A percentile compares a stretch with the other conserved stretches of the same genome.
Evolutionary conservation across 2,329 filamentous ascomycete species (phyloP).

Genomic region (Penicillium digitatum): DNA sequence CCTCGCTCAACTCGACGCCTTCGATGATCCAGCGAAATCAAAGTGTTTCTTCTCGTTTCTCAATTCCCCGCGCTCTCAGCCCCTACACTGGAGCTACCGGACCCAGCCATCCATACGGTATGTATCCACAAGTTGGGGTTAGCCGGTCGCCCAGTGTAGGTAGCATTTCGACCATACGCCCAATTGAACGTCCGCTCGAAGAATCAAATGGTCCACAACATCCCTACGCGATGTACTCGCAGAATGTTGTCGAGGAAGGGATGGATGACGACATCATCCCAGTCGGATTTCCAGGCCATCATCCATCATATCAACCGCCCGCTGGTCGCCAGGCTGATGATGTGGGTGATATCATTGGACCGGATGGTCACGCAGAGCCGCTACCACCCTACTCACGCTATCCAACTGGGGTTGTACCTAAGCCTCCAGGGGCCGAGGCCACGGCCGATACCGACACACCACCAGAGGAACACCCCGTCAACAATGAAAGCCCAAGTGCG

Average conservation of each 20-base stretch:
- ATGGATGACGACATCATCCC: conserved; percentile 51
- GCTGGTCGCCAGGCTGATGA: conserved; percentile 69
- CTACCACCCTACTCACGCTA: conserved; percentile 88
- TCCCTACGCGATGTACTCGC: conserved; percentile 81
- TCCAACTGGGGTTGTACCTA: conserved; percentile 66
- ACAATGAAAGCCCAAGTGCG: conserved; percentile 18
- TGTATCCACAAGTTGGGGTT: conserved; percentile 69
- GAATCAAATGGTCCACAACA: conserved; percentile 68
- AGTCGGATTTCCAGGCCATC: conserved; percentile 69
- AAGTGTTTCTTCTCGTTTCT: conserved; percentile 45
- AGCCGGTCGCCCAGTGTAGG: conserved; percentile 61
- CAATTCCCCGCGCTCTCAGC: conserved; percentile 51
- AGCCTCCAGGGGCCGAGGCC: conserved; percentile 45
- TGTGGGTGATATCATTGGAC: conserved; percentile 78
- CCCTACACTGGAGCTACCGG: conserved; percentile 67
- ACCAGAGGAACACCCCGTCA: conserved; percentile 50
- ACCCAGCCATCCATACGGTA: conserved; percentile 78
- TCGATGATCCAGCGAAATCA: conserved; percentile 40
- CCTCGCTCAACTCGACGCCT: conserved; percentile 29
- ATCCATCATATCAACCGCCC: conserved; percentile 65
- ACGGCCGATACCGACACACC: conserved; percentile 41
- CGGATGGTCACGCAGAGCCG: conserved; percentile 84
- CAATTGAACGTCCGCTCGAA: conserved; percentile 56
- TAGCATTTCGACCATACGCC: conserved; percentile 65
- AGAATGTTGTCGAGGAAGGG: conserved; percentile 65